These are phyloP conservation scores for Trametes versicolor DNA, from an alignment of 1,284 basidiomycete species.

Conservation along the genomic window DNA sequence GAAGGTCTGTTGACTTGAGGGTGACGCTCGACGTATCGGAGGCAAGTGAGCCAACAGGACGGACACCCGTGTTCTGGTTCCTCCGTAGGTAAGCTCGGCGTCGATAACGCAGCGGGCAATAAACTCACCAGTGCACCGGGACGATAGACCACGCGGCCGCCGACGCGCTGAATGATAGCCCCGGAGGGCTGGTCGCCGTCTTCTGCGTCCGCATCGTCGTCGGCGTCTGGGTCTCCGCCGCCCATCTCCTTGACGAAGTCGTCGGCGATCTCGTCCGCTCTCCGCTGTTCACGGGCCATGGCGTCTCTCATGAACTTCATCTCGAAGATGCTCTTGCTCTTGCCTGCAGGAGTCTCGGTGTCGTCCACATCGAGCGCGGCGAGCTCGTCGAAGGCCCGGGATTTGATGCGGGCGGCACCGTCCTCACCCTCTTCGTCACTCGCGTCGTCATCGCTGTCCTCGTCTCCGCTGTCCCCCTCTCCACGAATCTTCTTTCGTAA, in stretches of 20 bases:
- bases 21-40: conserved; percentile 79
- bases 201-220: conserved; percentile 49
- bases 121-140: conserved; percentile 57
- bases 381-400: conserved; percentile 80
- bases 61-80: conserved; percentile 32
- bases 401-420: conserved; percentile 63
- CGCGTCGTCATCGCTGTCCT: conserved; percentile 58
- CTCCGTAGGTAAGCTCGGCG: conserved; percentile 1
- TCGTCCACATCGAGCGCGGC: conserved; percentile 55
- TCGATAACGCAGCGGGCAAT: conserved; percentile 1
- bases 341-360: conserved; percentile 38
- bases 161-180: conserved; percentile 55
- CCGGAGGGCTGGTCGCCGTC: conserved; percentile 48
- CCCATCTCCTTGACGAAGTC: conserved; percentile 79
- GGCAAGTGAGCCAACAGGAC: conserved; percentile 55
- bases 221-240: conserved; percentile 45
- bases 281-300: conserved; percentile 70
- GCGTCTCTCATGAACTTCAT: conserved; percentile 99
- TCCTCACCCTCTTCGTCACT: conserved; percentile 53
- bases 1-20: conserved; percentile 66
- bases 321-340: conserved; percentile 77
- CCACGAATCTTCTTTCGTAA: conserved; percentile 79
- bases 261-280: conserved; percentile 69
- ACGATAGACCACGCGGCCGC: conserved; percentile 67
- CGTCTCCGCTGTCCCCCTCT: conserved; percentile 55